Percentiles rank a stretch among this genome's conserved stretches.
phyloP scores from a whole-genome alignment of 176 grass and related monocot species.

The Carex cristatella region DNA sequence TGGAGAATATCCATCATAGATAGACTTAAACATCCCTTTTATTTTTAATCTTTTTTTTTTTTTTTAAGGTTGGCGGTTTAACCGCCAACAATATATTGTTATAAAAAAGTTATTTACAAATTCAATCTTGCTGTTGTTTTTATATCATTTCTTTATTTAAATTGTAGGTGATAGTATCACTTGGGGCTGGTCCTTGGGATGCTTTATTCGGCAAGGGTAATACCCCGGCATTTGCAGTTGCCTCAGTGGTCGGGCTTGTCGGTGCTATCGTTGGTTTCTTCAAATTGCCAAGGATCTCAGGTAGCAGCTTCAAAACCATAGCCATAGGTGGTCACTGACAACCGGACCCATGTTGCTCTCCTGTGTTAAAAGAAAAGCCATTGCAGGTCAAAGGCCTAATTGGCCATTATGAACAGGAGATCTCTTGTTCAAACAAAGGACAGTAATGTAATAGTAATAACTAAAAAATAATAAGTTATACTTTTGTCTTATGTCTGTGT shows the following conservation, averaged over 20 bases:
- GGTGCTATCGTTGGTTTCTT: conserved; percentile 48
- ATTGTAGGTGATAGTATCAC: conserved; percentile 62
- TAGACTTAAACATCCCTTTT: not conserved
- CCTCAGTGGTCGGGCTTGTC: conserved; percentile 59
- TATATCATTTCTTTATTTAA: not conserved
- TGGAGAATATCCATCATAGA: not conserved
- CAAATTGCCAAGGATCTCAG: conserved; percentile 67
- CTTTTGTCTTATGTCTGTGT: not conserved
- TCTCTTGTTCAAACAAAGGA: not conserved
- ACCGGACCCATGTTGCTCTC: not conserved
- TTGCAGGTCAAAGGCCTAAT: conserved; percentile 14
- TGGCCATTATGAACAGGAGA: not conserved
- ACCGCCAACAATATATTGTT: too few species aligned
- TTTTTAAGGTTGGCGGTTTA: too few species aligned
- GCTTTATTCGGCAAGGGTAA: conserved; percentile 74
- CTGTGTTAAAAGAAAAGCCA: not conserved
- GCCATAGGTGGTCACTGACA: conserved; percentile 62
- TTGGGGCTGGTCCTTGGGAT: conserved; percentile 76
- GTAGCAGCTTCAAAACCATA: conserved; percentile 44
- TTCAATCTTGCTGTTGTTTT: not conserved
- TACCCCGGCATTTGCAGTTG: conserved; percentile 59
- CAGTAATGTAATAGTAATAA: not conserved
- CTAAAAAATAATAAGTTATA: conserved; percentile 13
- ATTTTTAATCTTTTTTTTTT: not conserved
- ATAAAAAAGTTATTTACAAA: too few species aligned